Conservation (phyloP, 129 eudicot genomes). For the Saposhnikovia divaricata region DNA sequence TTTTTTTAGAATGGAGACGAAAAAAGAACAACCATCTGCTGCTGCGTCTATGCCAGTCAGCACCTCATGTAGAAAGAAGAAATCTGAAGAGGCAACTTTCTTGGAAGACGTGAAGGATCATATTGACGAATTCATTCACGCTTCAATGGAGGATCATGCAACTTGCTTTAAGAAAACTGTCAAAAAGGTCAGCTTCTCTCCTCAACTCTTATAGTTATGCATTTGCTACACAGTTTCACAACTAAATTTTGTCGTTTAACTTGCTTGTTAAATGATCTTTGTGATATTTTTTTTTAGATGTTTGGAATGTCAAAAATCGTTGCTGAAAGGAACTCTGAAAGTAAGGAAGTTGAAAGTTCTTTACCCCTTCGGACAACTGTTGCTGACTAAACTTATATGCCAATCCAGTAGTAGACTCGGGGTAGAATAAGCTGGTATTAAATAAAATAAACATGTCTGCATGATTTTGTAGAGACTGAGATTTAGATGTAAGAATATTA, state of each 20-base stretch:
- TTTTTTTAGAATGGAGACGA: conserved; percentile 35
- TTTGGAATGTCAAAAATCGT: conserved; percentile 71
- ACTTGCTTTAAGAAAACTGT: conserved; percentile 61
- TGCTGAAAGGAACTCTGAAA: conserved; percentile 43
- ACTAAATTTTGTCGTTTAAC: background rate
- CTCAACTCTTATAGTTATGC: background rate
- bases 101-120: conserved; percentile 66
- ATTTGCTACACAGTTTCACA: background rate
- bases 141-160: conserved; percentile 78
- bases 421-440: background rate
- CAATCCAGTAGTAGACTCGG: background rate
- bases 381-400: conserved; percentile 26
- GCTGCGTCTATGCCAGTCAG: conserved; percentile 24
- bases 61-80: conserved; percentile 63
- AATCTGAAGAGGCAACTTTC: conserved; percentile 52
- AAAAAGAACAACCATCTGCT: conserved; percentile 24
- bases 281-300: conserved; percentile 38
- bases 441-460: background rate
- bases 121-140: conserved; percentile 64
- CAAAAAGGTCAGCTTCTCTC: conserved; percentile 36
- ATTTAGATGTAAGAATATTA: background rate
- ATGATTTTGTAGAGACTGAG: background rate
- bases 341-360: conserved; percentile 43
- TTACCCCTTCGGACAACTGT: conserved; percentile 51
- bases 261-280: background rate